Evolutionary conservation across 306 rosid species (phyloP), one percentile per base, ranked within the genome.

Genomic region (Cotoneaster glaucophyllus): DNA sequence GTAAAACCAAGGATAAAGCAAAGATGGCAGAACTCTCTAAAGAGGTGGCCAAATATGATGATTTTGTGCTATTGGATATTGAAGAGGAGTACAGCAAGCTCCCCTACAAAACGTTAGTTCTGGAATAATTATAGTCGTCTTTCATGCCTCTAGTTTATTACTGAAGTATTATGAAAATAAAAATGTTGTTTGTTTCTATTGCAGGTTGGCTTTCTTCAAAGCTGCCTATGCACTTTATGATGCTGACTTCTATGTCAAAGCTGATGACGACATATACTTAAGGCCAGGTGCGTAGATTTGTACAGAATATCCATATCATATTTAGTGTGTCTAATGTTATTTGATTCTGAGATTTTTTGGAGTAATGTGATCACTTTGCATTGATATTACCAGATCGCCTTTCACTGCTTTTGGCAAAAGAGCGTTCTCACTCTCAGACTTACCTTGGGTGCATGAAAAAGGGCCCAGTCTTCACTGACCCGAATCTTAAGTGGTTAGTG

Each of bases 1-100:
- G 99, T 76, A 90, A 79, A 82, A 88, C 91, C 37, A 85, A 69
- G 72, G 96, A 90, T 71, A 87, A 73, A 80, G 77, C 65, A 5
- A 86, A 96, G 87, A 96, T 93, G 98, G 63, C 77, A 21, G 90
- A 88, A 28, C 98, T 96, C 56, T 81, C 69, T 71, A 87, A 68
- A 79, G 99, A 96, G 84, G 71, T 90, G 24, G 91, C 93, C 4
- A 79, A 81, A 78, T 89, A 88, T 25, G 97, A 96, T 57, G 99
- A 96, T 76, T 92, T 96, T 83, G 76, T 96, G 90, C 86, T 79
- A 32, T 66, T 96, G 89, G 99, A 96, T 86, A 86, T 93, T 14
- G 91, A 96, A 88, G 99, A 93, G 92, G 96, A 96, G 97, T 96
- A 96, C 82, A 90, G 96, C 87, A 96, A 88, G 89, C 99, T 96